Evolutionary conservation across 306 rosid genomes (phyloP), one percentile per base, ranked within the genome.

Genomic region (Clitoria ternatea): DNA sequence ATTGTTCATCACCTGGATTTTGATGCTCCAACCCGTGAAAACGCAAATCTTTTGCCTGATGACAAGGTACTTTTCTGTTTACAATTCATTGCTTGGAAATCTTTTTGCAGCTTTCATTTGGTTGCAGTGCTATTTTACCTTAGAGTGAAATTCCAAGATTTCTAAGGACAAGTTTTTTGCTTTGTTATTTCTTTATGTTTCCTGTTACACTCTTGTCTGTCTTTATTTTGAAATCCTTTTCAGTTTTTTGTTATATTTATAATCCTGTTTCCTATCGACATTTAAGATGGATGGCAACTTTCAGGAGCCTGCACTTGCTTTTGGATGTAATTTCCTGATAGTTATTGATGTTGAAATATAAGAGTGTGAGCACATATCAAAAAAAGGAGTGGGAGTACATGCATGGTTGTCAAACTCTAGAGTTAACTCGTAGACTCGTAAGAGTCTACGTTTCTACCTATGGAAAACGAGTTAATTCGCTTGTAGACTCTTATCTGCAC

Each of bases 21-120:
- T 68, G 99, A 94, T 82, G 99, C 99, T 63, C 92, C 97, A 40
- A 94, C 99, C 26, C 99, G 99, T 42, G 99, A 94, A 85, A 88
- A 84, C 79, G 95, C 99, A 60, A 88, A 94, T 82, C 82, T 75
- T 40, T 83, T 87, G 70, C 95, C 94, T 40, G 96, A 89, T 84
- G 99, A 94, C 76, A 94, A 83, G 68, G 97, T 91, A 84, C 56
- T 24, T 37, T n/a, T n/a, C n/a, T n/a, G n/a, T n/a, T n/a, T 15
- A 22, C 66, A 11, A 62, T 48, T 70, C 20, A 24, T 77, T 74
- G 61, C 48, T 45, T 75, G 32, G 42, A 40, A 42, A 56, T 76
- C 45, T 59, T 33, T 33, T 74, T 69, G 53, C 73, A 45, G 15
- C 59, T 79, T 30, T 73, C 62, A 30, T 40, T 64, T 65, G 47